A percentile compares a stretch with the other conserved stretches of the same genome.
phyloP scores from a whole-genome alignment of 2,329 filamentous ascomycete genomes.

The Colletotrichum sp. region DNA sequence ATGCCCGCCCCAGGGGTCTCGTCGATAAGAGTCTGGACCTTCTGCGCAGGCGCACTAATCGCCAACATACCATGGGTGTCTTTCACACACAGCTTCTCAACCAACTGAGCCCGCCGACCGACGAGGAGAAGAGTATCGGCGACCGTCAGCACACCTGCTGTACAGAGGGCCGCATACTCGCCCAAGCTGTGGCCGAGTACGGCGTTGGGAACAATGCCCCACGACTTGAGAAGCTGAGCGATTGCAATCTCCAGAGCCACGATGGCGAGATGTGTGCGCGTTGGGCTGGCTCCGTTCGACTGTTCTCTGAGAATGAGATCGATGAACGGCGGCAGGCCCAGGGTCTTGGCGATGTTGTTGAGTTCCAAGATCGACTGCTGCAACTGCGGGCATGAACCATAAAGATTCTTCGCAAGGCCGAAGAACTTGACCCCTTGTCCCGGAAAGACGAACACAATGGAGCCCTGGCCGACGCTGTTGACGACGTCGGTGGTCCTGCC shows the following conservation, averaged over 20 bases:
- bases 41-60: slow-evolving; percentile 51
- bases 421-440: neutral
- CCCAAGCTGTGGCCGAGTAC: slow-evolving; percentile 70
- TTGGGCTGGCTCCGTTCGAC: slow-evolving; percentile 65
- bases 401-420: neutral
- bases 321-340: neutral
- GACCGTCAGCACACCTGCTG: slow-evolving; percentile 72
- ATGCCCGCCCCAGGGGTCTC: slow-evolving; percentile 28
- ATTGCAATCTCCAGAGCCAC: slow-evolving; percentile 62
- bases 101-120: slow-evolving; percentile 69
- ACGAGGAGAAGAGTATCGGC: slow-evolving; percentile 76
- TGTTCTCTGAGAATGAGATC: neutral
- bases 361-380: neutral
- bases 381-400: neutral
- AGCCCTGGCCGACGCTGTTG: neutral
- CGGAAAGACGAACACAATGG: neutral
- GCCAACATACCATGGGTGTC: slow-evolving; percentile 67
- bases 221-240: slow-evolving; percentile 57
- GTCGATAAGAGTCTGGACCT: slow-evolving; percentile 57
- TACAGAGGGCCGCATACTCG: slow-evolving; percentile 74
- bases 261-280: slow-evolving; percentile 58
- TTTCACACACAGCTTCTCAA: slow-evolving; percentile 67
- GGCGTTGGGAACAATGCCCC: slow-evolving; percentile 59
- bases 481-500: neutral
- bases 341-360: neutral